phyloP scores from a whole-genome alignment of 768 basidiomycete species.

The Amanita muscaria region DNA sequence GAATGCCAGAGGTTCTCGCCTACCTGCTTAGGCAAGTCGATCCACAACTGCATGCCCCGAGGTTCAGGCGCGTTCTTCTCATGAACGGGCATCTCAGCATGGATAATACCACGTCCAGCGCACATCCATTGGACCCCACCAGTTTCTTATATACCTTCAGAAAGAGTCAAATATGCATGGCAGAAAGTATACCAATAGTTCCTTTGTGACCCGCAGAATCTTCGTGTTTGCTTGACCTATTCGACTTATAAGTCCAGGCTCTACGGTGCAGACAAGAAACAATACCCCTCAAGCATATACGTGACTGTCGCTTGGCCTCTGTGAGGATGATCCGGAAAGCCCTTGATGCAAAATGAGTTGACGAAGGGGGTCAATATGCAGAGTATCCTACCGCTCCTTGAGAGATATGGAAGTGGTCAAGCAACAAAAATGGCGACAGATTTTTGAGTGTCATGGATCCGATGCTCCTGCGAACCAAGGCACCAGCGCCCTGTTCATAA shows the following conservation, averaged over 20 bases:
- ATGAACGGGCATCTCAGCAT: constrained; percentile 86
- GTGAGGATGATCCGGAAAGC: constrained; percentile 92
- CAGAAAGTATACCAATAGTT: constrained; percentile 36
- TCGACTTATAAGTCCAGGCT: background rate
- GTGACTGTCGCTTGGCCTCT: constrained; percentile 85
- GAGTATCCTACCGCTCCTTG: constrained; percentile 51
- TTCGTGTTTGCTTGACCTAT: constrained; percentile 73
- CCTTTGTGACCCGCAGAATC: constrained; percentile 86
- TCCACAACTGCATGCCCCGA: constrained; percentile 81
- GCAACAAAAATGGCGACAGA: constrained; percentile 85
- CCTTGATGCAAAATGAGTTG: constrained; percentile 30
- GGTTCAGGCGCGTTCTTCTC: constrained; percentile 59
- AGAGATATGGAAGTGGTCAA: constrained; percentile 71
- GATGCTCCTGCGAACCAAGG: constrained; percentile 78
- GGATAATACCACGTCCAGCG: constrained; percentile 72
- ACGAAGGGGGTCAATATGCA: background rate
- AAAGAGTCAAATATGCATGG: background rate
- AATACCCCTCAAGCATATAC: constrained; percentile 78
- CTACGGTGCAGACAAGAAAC: background rate
- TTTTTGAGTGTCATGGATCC: constrained; percentile 69
- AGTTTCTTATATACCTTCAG: constrained; percentile 25
- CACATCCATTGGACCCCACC: constrained; percentile 98
- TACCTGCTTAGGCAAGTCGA: constrained; percentile 69
- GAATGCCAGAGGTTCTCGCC: constrained; percentile 14
- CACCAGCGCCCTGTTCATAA: constrained; percentile 59